A percentile compares a stretch with the other conserved stretches of the same genome.
phyloP scores from a whole-genome alignment of 805 yeast genomes.

The Lachancea nothofagi region DNA sequence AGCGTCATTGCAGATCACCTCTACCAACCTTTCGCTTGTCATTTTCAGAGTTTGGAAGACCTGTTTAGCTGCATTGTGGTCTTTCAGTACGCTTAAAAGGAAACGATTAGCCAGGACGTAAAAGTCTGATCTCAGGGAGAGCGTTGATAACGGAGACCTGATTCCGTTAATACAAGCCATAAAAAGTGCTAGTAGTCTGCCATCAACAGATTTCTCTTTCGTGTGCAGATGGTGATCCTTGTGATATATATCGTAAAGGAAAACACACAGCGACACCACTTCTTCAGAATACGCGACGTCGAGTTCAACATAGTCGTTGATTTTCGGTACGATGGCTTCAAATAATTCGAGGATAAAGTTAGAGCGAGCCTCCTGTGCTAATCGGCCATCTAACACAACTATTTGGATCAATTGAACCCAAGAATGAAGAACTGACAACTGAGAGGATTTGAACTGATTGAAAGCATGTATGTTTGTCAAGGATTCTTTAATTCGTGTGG shows the following conservation, averaged over 20 bases:
- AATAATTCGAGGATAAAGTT: slow-evolving; percentile 71
- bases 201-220: slow-evolving; percentile 38
- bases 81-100: slow-evolving; percentile 44
- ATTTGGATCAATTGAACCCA: slow-evolving; percentile 83
- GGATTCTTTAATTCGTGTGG: slow-evolving; percentile 28
- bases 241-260: slow-evolving; percentile 59
- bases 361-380: slow-evolving; percentile 41
- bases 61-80: slow-evolving; percentile 40
- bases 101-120: slow-evolving; percentile 69
- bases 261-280: slow-evolving; percentile 67
- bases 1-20: slow-evolving; percentile 69
- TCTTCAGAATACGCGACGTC: slow-evolving; percentile 69
- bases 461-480: slow-evolving; percentile 44
- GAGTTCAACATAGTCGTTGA: slow-evolving; percentile 64
- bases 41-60: slow-evolving; percentile 48
- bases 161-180: slow-evolving; percentile 71
- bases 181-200: slow-evolving; percentile 62
- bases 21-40: slow-evolving; percentile 58
- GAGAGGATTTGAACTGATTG: slow-evolving; percentile 45
- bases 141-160: slow-evolving; percentile 60
- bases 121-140: slow-evolving; percentile 67
- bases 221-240: slow-evolving; percentile 36
- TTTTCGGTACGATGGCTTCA: slow-evolving; percentile 68
- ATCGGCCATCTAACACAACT: slow-evolving; percentile 56
- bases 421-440: slow-evolving; percentile 60